Conservation (phyloP, 306 rosid species). For the Cyclanthera cordifolia region DNA sequence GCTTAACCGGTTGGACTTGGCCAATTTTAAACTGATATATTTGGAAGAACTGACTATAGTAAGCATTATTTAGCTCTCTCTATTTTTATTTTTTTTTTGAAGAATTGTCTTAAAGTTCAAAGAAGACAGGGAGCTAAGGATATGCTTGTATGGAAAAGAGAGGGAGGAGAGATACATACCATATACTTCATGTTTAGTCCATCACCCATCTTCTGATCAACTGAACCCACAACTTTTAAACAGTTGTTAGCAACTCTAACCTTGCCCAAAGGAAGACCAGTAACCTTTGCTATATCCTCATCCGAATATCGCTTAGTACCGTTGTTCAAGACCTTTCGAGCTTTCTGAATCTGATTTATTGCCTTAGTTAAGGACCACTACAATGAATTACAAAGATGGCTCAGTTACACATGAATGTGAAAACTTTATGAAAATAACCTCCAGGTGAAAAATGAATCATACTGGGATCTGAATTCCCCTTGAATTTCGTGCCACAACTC, state of each 20-base stretch:
- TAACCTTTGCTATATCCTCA: conserved; percentile 60
- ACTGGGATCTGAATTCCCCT: conserved; percentile 71
- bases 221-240: conserved; percentile 62
- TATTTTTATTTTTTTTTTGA: no score
- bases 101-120: no score
- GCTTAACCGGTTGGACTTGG: no score
- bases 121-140: no score
- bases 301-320: conserved; percentile 32
- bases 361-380: conserved; percentile 63
- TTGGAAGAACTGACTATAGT: no score
- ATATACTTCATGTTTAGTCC: conserved; percentile 31
- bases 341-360: conserved; percentile 58
- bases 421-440: neutral
- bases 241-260: conserved; percentile 66
- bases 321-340: conserved; percentile 41
- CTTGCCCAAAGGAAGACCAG: conserved; percentile 73
- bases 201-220: conserved; percentile 58
- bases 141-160: neutral
- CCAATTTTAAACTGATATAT: no score
- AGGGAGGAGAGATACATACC: conserved; percentile 32
- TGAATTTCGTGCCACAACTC: conserved; percentile 46
- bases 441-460: conserved; percentile 23
- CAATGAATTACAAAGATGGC: conserved; percentile 26
- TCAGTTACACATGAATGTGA: conserved; percentile 21
- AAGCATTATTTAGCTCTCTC: no score